These are phyloP conservation scores for Polyplosphaeria fusca DNA, from an alignment of 495 filamentous ascomycete genomes.

Conservation along the genomic window DNA sequence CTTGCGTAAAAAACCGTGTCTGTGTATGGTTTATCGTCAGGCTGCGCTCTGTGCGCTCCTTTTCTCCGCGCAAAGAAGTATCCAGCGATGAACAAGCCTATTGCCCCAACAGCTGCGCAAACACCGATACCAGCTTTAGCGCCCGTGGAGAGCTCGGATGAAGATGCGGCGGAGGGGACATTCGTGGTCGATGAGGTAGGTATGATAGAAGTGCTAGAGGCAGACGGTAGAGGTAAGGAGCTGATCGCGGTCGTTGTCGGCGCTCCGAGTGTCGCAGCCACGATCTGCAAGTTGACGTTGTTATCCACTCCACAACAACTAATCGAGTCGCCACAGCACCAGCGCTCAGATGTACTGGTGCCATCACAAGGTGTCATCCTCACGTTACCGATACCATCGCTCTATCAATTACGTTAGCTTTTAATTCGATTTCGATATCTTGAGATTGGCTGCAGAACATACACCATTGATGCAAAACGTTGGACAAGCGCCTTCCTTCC, in stretches of 20 bases:
- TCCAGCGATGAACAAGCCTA: not conserved
- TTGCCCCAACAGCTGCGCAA: not conserved
- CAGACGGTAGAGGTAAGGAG: not conserved
- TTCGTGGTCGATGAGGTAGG: not conserved
- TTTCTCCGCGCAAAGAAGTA: not conserved
- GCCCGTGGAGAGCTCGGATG: not conserved
- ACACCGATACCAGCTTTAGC: not conserved
- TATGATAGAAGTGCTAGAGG: not conserved
- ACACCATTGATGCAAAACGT: not conserved
- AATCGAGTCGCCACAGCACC: conserved; percentile 7
- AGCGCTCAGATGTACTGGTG: not conserved
- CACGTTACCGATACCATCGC: not conserved
- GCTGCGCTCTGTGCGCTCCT: no score
- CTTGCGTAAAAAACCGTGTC: no score
- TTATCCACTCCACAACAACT: not conserved
- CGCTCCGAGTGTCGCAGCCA: not conserved
- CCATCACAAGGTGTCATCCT: conserved; percentile 7
- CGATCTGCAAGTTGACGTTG: not conserved
- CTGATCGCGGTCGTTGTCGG: not conserved
- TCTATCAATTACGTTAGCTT: not conserved
- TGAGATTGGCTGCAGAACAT: not conserved
- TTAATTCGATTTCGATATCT: not conserved
- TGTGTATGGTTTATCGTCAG: no score
- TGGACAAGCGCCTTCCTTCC: not conserved
- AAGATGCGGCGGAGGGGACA: not conserved